Evolutionary conservation across 768 basidiomycete species (phyloP), one percentile per base, ranked within the genome.

Genomic region (Tricholoma terreum): DNA sequence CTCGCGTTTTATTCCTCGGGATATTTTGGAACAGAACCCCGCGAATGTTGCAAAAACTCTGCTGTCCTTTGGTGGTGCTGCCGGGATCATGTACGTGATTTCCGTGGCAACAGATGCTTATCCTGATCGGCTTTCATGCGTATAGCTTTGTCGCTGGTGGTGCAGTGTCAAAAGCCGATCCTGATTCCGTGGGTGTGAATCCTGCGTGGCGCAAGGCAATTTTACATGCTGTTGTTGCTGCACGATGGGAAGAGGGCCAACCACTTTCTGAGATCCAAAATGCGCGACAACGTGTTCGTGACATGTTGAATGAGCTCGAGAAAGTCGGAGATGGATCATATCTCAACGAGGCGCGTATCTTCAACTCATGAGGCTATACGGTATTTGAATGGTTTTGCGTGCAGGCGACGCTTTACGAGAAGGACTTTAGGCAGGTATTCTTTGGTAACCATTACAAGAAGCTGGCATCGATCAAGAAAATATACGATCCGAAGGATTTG

Each of bases 181-280:
- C 78, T 0, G 67, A 72, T 40, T 72, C 77, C 2, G 67, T 68
- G 6, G 80, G 76, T 12, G 57, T 80, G 17, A 74, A 80, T 60
- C 80, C 80, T 11, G 76, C 74, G 0, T 83, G 80, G 79, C 69
- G 80, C 10, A 67, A 72, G 9, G 72, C 79, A 2, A 38, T 80
- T 6, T 63, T 69, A 4, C 62, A 79, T 36, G 62, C 68, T 5
- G 38, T 63, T 11, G 65, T 48, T 6, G 21, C 7, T 61, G 72
- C 53, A 15, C 4, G 6, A 9, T 74, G 72, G 73, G 40, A 55
- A 11, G 70, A 71, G 30, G 72, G 71, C 9, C 50, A 57, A 62
- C 10, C 54, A 24, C 14, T 52, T 45, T 33, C 51, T 6, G 51
- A 57, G 31, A 50, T 57, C 52, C 15, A 61, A 56, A 42, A 50